A percentile compares a stretch with the other conserved stretches of the same genome.
Conservation (phyloP, 129 eudicot genomes). For the Escallonia rubra region DNA sequence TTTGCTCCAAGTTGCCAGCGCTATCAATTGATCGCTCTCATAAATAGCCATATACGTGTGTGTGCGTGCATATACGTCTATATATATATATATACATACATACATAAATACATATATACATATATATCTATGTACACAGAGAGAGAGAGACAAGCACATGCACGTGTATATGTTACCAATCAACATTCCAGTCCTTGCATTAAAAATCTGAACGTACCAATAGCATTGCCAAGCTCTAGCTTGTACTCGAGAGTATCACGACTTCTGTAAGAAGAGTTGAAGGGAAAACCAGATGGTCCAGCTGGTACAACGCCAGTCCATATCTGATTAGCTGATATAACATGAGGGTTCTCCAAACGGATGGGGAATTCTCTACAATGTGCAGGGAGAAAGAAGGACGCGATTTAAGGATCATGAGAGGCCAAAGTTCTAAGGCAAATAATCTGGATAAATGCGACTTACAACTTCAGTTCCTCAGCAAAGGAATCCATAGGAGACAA, state of each 20-base stretch:
- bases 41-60: too few species aligned
- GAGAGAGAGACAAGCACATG: too few species aligned
- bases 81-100: too few species aligned
- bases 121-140: too few species aligned
- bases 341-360: slow-evolving; percentile 96
- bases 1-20: too few species aligned
- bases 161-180: not conserved
- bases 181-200: not conserved
- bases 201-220: slow-evolving; percentile 46
- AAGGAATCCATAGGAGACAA: slow-evolving; percentile 97
- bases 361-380: slow-evolving; percentile 67
- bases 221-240: slow-evolving; percentile 85
- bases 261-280: slow-evolving; percentile 82
- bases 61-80: too few species aligned
- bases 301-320: slow-evolving; percentile 90
- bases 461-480: slow-evolving; percentile 95
- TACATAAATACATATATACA: too few species aligned
- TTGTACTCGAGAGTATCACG: slow-evolving; percentile 91
- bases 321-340: slow-evolving; percentile 76
- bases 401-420: slow-evolving; percentile 8
- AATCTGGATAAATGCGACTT: slow-evolving; percentile 27
- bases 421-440: slow-evolving; percentile 4
- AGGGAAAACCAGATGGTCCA: slow-evolving; percentile 92
- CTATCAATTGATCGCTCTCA: too few species aligned
- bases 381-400: not conserved